Conservation (phyloP, 106 monocot species). For the Hemerocallis citrina region DNA sequence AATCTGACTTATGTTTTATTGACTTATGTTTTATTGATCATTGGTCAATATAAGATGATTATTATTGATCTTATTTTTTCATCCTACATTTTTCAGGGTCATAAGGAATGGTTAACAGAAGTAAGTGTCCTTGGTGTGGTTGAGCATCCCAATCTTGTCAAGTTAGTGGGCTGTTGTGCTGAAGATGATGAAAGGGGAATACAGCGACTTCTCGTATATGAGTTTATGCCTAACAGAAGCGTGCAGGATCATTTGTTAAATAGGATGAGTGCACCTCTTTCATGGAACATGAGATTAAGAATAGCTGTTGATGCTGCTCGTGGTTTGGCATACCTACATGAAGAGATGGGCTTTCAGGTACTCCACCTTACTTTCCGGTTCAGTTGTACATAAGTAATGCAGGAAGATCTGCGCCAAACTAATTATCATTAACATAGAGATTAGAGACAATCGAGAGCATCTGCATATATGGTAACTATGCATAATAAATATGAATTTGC, state of each 20-base stretch:
- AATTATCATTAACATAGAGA: no score
- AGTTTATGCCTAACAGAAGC: slow-evolving; percentile 69
- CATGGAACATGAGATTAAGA: slow-evolving; percentile 50
- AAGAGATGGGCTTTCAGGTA: slow-evolving; percentile 67
- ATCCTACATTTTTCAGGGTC: slow-evolving; percentile 30
- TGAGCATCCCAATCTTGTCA: slow-evolving; percentile 71
- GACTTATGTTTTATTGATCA: background rate
- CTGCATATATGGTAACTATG: no score
- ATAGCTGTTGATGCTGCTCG: slow-evolving; percentile 69
- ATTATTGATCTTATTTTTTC: no score
- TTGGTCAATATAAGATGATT: background rate
- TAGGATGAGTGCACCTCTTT: slow-evolving; percentile 24
- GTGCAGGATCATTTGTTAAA: slow-evolving; percentile 45
- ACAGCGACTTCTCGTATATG: slow-evolving; percentile 69
- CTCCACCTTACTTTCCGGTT: background rate
- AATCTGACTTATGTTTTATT: background rate
- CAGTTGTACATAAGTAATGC: background rate
- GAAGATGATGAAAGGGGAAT: slow-evolving; percentile 75
- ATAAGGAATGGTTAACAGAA: slow-evolving; percentile 80
- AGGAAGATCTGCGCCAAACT: background rate
- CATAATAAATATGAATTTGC: no score
- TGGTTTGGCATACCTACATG: slow-evolving; percentile 58
- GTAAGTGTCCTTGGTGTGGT: slow-evolving; percentile 68
- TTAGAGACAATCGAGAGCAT: no score
- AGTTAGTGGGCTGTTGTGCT: slow-evolving; percentile 62